phyloP scores from a whole-genome alignment of 345 rosid genomes.

The Xanthoceras sorbifolium region DNA sequence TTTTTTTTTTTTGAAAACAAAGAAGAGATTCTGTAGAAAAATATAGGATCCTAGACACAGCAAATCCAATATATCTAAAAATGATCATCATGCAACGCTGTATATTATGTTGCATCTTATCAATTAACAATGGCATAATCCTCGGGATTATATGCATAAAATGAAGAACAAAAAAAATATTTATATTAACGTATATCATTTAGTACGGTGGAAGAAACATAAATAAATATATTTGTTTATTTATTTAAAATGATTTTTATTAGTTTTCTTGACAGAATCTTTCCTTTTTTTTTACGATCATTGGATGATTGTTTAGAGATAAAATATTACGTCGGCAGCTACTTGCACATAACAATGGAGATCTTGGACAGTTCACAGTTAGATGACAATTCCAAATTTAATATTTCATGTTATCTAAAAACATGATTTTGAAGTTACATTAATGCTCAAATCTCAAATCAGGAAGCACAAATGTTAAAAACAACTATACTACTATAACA shows the following conservation, averaged over 20 bases:
- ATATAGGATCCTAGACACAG: conserved; percentile 8
- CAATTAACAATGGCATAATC: background rate
- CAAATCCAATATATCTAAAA: background rate
- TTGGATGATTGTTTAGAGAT: background rate
- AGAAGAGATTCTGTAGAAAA: background rate
- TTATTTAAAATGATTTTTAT: too few relatives aligned
- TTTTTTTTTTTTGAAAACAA: too few relatives aligned
- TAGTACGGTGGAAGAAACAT: conserved; percentile 11
- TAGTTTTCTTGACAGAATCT: conserved; percentile 14
- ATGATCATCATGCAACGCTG: background rate
- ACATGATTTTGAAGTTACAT: too few relatives aligned
- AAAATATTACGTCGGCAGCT: conserved; percentile 19
- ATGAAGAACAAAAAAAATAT: background rate
- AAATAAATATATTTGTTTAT: background rate
- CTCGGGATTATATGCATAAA: conserved; percentile 11
- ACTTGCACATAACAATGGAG: background rate
- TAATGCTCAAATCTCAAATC: too few relatives aligned
- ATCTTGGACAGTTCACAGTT: conserved; percentile 13
- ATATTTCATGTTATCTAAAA: background rate
- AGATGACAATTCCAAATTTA: background rate
- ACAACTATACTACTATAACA: too few relatives aligned
- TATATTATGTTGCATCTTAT: background rate
- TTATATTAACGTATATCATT: background rate
- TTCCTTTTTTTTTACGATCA: background rate
- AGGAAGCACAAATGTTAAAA: too few relatives aligned